Evolutionary conservation across 108 stramenopile species (phyloP).

Genomic region (Schizochytrium sp.): DNA sequence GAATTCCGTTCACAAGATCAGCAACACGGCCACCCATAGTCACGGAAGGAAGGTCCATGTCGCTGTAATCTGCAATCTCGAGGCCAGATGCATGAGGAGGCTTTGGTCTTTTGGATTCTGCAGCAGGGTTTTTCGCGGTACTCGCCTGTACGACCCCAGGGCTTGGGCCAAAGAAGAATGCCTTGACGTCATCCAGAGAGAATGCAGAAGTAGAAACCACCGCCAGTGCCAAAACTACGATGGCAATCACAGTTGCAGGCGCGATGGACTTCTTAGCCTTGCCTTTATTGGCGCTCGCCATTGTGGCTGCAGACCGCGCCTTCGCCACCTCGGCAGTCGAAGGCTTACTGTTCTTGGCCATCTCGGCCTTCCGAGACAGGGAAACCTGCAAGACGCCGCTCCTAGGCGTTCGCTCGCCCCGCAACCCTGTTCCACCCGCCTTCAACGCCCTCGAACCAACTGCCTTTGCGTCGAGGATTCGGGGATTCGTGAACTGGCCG

Average conservation of each 20-base stretch:
- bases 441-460: too few species aligned
- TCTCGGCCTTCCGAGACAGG: too few species aligned
- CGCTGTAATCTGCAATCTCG: conserved; percentile 30
- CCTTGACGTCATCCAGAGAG: neutral
- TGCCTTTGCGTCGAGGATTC: too few species aligned
- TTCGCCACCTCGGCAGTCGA: too few species aligned
- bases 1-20: conserved; percentile 16
- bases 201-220: neutral
- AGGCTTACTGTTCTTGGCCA: too few species aligned
- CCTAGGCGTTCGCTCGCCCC: too few species aligned
- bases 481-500: too few species aligned
- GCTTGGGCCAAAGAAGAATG: neutral
- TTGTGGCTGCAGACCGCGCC: too few species aligned
- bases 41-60: conserved; percentile 15
- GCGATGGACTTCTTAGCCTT: too few species aligned
- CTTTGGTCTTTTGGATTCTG: neutral
- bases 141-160: neutral
- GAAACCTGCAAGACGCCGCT: too few species aligned
- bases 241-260: neutral
- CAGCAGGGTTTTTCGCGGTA: neutral
- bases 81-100: conserved; percentile 36
- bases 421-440: too few species aligned
- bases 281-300: too few species aligned
- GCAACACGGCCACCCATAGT: neutral
- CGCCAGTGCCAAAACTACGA: neutral